phyloP scores from a whole-genome alignment of 1,284 basidiomycete genomes.

The Malassezia dermatis region DNA sequence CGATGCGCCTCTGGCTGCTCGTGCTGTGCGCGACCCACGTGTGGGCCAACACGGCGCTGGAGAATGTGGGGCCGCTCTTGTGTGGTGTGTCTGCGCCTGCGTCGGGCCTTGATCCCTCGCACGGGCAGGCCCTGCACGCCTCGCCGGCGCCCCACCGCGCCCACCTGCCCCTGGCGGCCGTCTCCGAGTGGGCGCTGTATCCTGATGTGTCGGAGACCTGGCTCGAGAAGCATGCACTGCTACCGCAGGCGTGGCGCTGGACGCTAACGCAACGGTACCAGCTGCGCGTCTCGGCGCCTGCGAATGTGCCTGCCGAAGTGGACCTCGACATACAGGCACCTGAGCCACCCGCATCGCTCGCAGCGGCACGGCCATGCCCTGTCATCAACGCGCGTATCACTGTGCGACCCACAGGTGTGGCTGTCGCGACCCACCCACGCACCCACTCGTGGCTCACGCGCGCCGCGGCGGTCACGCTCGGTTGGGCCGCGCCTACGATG shows the following conservation, averaged over 20 bases:
- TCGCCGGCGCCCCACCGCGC: slow-evolving; percentile 3
- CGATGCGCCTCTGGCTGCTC: background rate
- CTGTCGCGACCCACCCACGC: background rate
- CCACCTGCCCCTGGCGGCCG: background rate
- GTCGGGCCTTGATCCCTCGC: background rate
- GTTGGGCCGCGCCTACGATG: background rate
- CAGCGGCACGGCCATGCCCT: slow-evolving; percentile 1
- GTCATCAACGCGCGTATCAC: slow-evolving; percentile 2
- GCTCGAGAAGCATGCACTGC: background rate
- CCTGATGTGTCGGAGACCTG: background rate
- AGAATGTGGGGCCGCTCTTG: slow-evolving; percentile 1
- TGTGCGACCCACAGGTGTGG: background rate
- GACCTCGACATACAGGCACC: background rate
- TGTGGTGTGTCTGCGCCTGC: background rate
- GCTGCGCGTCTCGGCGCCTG: slow-evolving; percentile 12
- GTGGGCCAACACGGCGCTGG: slow-evolving; percentile 12
- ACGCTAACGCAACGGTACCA: slow-evolving; percentile 11
- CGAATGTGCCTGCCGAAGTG: slow-evolving; percentile 5
- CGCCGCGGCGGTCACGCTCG: background rate
- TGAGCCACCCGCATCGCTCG: background rate
- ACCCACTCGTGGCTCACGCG: background rate
- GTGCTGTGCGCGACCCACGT: background rate
- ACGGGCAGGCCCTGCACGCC: slow-evolving; percentile 2
- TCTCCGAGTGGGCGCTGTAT: slow-evolving; percentile 1
- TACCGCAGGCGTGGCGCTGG: slow-evolving; percentile 2